These are phyloP conservation scores for Aspergillus brasiliensis DNA, from an alignment of 2,329 filamentous ascomycete species.

Conservation along the genomic window DNA sequence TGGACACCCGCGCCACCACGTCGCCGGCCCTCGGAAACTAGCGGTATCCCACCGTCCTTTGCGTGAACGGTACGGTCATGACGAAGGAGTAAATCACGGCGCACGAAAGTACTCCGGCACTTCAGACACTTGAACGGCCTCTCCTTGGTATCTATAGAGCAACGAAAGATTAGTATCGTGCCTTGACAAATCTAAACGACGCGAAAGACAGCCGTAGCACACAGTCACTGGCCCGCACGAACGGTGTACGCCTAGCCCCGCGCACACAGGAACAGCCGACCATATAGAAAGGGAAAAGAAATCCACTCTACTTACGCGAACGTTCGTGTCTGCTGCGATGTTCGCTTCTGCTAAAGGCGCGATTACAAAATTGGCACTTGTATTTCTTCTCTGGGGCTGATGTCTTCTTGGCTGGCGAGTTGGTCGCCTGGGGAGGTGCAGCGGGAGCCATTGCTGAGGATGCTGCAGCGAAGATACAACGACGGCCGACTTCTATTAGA, in stretches of 20 bases:
- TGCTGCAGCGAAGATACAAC: conserved; percentile 19
- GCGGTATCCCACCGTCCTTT: conserved; percentile 91
- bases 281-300: neutral
- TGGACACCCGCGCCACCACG: conserved; percentile 45
- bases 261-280: conserved; percentile 3
- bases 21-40: conserved; percentile 92
- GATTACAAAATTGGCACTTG: conserved; percentile 98
- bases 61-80: conserved; percentile 98
- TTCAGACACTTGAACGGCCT: conserved; percentile 98
- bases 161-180: neutral
- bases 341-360: conserved; percentile 96
- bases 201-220: too few relatives aligned
- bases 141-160: conserved; percentile 84
- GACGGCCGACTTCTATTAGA: conserved; percentile 29
- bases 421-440: conserved; percentile 66
- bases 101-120: conserved; percentile 96
- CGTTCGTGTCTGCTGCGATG: conserved; percentile 95
- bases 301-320: conserved; percentile 76
- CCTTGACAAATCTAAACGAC: neutral
- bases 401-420: conserved; percentile 78
- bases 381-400: conserved; percentile 93
- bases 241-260: neutral
- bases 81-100: conserved; percentile 90
- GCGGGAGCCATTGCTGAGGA: conserved; percentile 43
- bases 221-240: neutral